Conservation (phyloP, 1,284 basidiomycete genomes). For the Puccinia triticina region DNA sequence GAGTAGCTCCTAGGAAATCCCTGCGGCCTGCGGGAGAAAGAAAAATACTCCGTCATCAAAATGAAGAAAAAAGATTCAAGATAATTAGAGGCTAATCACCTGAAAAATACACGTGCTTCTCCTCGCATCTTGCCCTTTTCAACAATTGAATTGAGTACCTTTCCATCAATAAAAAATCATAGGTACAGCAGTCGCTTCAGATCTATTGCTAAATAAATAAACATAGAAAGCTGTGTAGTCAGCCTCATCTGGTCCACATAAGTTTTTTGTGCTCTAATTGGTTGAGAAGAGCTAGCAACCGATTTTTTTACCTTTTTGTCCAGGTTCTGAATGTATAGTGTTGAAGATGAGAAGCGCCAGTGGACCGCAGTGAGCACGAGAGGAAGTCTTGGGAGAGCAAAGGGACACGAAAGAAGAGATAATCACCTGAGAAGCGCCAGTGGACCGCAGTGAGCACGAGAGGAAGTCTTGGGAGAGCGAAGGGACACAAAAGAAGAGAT, state of each 20-base stretch:
- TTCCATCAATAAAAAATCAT: constrained; percentile 90
- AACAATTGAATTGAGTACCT: constrained; percentile 91
- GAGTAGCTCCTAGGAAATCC: constrained; percentile 49
- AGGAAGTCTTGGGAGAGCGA: too few species aligned
- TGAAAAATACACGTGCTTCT: constrained; percentile 94
- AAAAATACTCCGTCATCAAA: not conserved
- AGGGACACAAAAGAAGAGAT: too few species aligned
- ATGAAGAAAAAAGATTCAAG: constrained; percentile 74
- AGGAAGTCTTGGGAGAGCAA: too few species aligned
- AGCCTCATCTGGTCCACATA: not conserved
- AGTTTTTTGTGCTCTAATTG: not conserved
- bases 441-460: too few species aligned
- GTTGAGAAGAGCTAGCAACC: constrained; percentile 59
- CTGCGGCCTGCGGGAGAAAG: constrained; percentile 5
- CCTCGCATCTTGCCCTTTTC: constrained; percentile 85
- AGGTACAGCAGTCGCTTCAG: constrained; percentile 79
- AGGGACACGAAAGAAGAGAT: too few species aligned
- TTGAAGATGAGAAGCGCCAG: too few species aligned
- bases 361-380: too few species aligned
- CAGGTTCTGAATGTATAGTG: constrained; percentile 91
- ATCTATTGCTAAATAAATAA: constrained; percentile 64
- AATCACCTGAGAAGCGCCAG: too few species aligned
- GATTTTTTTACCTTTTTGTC: constrained; percentile 90
- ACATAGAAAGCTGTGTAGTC: not conserved
- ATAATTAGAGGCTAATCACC: constrained; percentile 83